Base-by-base conservation (phyloP, 129 eudicot species). In the Escallonia rubra region DNA sequence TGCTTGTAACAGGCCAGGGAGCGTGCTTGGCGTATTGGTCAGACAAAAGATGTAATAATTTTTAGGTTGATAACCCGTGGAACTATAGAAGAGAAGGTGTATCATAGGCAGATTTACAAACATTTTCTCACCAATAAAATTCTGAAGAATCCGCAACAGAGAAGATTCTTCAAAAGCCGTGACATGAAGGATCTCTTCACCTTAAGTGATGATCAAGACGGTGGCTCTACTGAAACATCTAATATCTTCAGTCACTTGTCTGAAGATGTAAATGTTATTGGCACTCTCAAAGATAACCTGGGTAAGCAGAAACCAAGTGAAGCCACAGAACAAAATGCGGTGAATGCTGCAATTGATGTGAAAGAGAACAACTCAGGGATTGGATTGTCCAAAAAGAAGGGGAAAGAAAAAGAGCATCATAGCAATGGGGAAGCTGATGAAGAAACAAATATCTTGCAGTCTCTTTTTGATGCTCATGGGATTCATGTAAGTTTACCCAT, bases 11-110 rank as follows among this genome's bases (percentile, higher is more conserved):
- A 92, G 96, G 98, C 98, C 14, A 81, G 98, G 73, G 98, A 89
- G 78, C 98, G 98, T 76, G 98, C 96, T 63, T 93, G 98, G 98
- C 96, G 98, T 69, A 86, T 93, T 80, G 98, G 98, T 56, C 98
- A 93, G 80, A 86, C 58, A 80, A 85, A 83, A 68, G 98, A 93
- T 68, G 98, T 93, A 45, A 89, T 88, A 4, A 65, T 93, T 43
- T 93, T 83, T 67, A 84, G 98, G 72, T 77, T 93, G 74, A 93
- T 93, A 13, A 93, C 96, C 5, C 96, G 96, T 57, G 98, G 98
- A 65, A 89, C 98, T 42, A 93, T 89, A 44, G 98, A 93, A 68
- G 98, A 93, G 80, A 93, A 93, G 74, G 98, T 89, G 41, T 93
- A 93, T 75, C 98, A 93, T 53, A 81, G 98, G 58, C 98, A 93